phyloP scores from a whole-genome alignment of 305 asterid genomes.

The Fraxinus latifolia region DNA sequence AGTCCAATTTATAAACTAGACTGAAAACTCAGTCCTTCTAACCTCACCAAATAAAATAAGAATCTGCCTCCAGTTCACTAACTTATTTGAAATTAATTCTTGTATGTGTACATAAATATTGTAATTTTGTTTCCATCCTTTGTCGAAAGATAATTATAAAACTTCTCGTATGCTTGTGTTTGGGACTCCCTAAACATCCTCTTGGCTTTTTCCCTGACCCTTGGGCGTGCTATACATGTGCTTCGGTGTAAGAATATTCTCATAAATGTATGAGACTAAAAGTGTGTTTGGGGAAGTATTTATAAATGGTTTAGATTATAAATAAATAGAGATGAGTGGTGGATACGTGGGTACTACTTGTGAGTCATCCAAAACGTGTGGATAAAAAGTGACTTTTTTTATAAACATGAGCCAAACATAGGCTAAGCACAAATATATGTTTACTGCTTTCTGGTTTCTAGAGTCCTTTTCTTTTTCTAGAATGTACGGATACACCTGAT shows the following conservation, averaged over 20 bases:
- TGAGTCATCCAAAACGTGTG: neutral
- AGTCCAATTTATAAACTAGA: neutral
- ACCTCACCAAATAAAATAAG: neutral
- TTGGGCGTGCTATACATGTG: neutral
- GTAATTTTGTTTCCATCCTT: neutral
- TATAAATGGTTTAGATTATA: neutral
- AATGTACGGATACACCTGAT: neutral
- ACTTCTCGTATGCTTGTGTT: neutral
- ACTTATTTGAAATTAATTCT: neutral
- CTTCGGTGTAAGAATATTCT: neutral
- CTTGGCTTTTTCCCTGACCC: neutral
- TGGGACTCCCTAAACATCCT: neutral
- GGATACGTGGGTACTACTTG: neutral
- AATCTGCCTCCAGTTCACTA: neutral
- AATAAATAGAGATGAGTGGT: neutral
- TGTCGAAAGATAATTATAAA: neutral
- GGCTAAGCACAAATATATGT: neutral
- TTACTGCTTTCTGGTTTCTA: neutral
- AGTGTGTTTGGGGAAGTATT: neutral
- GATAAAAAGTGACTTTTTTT: neutral
- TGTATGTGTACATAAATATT: neutral
- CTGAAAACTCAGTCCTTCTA: neutral
- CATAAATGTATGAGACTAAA: neutral
- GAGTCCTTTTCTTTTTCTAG: neutral
- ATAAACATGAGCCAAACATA: neutral